phyloP scores from a whole-genome alignment of 2,329 filamentous ascomycete species.

The Aureobasidium subglaciale region DNA sequence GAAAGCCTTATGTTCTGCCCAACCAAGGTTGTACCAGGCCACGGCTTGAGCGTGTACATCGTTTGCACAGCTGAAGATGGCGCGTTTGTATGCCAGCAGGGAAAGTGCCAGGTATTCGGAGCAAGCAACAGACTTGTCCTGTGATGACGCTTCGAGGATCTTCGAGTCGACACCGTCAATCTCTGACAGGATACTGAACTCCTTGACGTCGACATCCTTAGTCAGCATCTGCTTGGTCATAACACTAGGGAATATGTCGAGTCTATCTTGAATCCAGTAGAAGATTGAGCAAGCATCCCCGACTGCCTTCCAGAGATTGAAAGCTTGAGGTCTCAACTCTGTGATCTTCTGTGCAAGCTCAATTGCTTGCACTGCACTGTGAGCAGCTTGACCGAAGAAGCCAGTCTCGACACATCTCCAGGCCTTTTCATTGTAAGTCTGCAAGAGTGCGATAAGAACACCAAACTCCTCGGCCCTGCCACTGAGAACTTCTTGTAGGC shows the following conservation, averaged over 20 bases:
- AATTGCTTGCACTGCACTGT: constrained; percentile 63
- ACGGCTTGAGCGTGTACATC: constrained; percentile 86
- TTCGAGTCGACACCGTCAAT: constrained; percentile 55
- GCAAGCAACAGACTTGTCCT: background rate
- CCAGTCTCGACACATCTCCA: constrained; percentile 72
- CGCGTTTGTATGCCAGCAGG: constrained; percentile 77
- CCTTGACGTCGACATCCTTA: constrained; percentile 44
- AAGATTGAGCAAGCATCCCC: constrained; percentile 85
- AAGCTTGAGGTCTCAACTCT: constrained; percentile 58
- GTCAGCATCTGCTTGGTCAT: constrained; percentile 54
- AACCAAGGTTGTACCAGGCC: constrained; percentile 95
- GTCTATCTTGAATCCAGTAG: constrained; percentile 64
- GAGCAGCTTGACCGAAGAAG: constrained; percentile 73
- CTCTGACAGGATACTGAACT: constrained; percentile 58
- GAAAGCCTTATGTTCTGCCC: constrained; percentile 82
- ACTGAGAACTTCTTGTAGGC: constrained; percentile 67
- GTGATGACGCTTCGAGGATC: background rate
- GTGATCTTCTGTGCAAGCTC: constrained; percentile 58
- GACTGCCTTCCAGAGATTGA: constrained; percentile 92
- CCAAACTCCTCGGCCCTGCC: constrained; percentile 70
- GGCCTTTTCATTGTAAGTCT: constrained; percentile 78
- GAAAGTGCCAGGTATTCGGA: constrained; percentile 13
- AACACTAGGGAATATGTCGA: constrained; percentile 54
- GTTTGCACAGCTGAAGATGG: constrained; percentile 62
- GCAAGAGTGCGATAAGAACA: constrained; percentile 77